Evolutionary conservation across 192 early-diverging fungal genomes (phyloP).

Genomic region (Neocallimastix lanati): DNA sequence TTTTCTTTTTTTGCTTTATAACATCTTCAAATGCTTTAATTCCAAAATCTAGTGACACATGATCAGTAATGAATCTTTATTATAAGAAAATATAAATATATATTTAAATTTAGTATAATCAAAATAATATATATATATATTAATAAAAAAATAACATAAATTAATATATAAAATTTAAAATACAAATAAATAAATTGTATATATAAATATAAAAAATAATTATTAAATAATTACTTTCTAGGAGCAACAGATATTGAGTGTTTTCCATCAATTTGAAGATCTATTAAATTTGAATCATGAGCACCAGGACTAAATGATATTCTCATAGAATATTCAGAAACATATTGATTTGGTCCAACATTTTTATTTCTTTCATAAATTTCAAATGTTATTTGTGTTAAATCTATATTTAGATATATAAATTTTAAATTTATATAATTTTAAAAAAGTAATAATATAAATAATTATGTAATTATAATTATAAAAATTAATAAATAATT

Average conservation of each 20-base stretch:
- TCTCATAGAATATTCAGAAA: constrained; percentile 67
- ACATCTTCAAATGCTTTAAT: not conserved
- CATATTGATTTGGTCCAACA: constrained; percentile 8
- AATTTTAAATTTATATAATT: too few species aligned
- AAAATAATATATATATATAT: too few species aligned
- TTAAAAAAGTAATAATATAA: too few species aligned
- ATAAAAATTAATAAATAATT: too few species aligned
- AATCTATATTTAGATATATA: constrained; percentile 21
- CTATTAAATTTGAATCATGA: constrained; percentile 73
- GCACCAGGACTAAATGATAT: constrained; percentile 82
- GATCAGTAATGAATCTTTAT: not conserved
- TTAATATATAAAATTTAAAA: too few species aligned
- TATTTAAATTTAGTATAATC: too few species aligned
- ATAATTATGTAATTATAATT: too few species aligned
- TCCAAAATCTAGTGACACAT: not conserved
- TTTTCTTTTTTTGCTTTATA: not conserved
- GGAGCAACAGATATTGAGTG: constrained; percentile 72
- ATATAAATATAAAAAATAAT: too few species aligned
- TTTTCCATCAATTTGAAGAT: constrained; percentile 63
- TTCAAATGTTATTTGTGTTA: constrained; percentile 96
- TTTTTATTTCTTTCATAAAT: constrained; percentile 66
- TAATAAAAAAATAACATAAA: too few species aligned
- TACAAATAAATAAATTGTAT: too few species aligned
- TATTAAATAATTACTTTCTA: constrained; percentile 25
- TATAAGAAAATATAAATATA: not conserved